Base-by-base conservation (phyloP, 2,329 filamentous ascomycete genomes). In the Calonectria honghensis region DNA sequence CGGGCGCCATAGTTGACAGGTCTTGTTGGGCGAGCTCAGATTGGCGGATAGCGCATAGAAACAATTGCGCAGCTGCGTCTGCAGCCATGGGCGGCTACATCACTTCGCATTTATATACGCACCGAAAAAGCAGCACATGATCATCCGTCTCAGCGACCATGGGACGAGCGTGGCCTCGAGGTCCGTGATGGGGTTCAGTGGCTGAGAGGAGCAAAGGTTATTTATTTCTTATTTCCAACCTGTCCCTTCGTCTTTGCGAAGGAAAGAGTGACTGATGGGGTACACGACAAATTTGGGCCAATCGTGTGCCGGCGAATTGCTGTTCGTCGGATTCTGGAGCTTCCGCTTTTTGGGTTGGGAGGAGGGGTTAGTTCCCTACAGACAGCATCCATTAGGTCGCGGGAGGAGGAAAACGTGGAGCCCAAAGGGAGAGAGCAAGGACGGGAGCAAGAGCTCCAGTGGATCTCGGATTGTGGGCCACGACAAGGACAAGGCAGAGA, bases 361-460 rank as follows among this genome's bases (percentile, higher is more conserved):
- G 29, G 51, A 59, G 31, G 32, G 32, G 32, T 59, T 39, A 41
- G 37, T 63, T 63, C 27, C 45, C 45, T 48, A 48, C 45, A 27
- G 14, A 24, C 9, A 29, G 18, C 57, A 63, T 29, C 37, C 57
- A 63, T 35, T 63, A 50, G 39, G 41, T 50, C 18, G 41, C 31
- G 61, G 24, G 61, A 41, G 37, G 27, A 63, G 57, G 35, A 48
- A 50, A 65, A 65, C 61, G 61, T 65, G 61, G 61, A 65, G 61
- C 61, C 39, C 54, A 37, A 41, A 63, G 54, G 24, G 39, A 20
- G 24, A 50, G 41, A 48, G 61, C 61, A 65, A 48, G 18, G 39
- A 65, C 61, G 61, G 61, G 61, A 45, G 20, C 29, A 48, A 50
- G 61, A 65, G 48, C 57, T 70, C 50, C 59, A 65, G 68, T 71